Percentiles rank a stretch among this genome's conserved stretches.
Conservation (phyloP, 1,284 basidiomycete genomes). For the Trametes versicolor region DNA sequence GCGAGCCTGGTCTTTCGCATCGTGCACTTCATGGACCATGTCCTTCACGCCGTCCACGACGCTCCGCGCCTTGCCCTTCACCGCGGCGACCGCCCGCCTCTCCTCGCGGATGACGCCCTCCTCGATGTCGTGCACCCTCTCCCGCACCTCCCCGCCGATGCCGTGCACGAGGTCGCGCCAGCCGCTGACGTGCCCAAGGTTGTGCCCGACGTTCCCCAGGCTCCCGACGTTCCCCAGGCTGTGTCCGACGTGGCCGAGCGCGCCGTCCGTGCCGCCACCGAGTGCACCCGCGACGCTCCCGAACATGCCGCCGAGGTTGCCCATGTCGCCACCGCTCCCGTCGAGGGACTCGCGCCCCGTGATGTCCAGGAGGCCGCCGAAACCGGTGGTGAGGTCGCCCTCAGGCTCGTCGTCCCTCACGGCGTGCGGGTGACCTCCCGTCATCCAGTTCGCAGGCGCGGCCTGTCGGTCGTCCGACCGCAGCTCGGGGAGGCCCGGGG, state of each 20-base stretch:
- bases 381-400: background rate
- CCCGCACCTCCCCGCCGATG: background rate
- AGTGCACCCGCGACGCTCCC: background rate
- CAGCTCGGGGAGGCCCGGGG: background rate
- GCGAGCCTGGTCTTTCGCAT: background rate
- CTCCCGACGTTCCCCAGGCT: background rate
- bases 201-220: background rate
- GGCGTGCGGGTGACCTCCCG: background rate
- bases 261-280: background rate
- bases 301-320: background rate
- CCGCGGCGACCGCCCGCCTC: background rate
- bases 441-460: background rate
- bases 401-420: background rate
- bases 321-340: background rate
- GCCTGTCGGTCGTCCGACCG: background rate
- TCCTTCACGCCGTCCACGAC: background rate
- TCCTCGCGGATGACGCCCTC: constrained; percentile 3
- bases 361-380: background rate
- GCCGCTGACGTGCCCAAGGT: background rate
- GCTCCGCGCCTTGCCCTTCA: background rate
- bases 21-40: background rate
- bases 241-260: background rate
- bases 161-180: constrained; percentile 1
- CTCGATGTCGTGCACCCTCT: background rate
- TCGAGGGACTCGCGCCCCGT: background rate